Conservation (phyloP, 495 filamentous ascomycete genomes). For the Diplogelasinospora grovesii region DNA sequence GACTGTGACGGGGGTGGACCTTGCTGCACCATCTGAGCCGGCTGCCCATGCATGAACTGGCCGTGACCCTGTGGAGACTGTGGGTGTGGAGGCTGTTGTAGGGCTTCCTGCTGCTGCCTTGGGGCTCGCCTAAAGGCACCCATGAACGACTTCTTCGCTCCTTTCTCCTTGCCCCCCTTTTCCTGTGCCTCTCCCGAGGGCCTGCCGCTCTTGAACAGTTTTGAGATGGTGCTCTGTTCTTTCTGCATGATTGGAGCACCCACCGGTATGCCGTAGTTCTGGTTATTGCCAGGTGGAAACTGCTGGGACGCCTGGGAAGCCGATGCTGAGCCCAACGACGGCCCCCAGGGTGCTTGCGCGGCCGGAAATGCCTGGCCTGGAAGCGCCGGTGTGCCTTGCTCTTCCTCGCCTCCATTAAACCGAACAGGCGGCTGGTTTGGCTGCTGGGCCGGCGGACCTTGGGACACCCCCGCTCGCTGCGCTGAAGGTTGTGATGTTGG, state of each 20-base stretch:
- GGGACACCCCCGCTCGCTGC: neutral
- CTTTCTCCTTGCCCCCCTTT: slow-evolving; percentile 21
- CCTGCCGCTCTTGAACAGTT: slow-evolving; percentile 24
- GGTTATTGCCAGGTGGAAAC: slow-evolving; percentile 5
- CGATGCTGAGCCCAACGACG: neutral
- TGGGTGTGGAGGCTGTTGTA: neutral
- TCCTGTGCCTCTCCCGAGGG: slow-evolving; percentile 4
- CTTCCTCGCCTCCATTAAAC: slow-evolving; percentile 1
- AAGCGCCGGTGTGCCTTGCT: neutral
- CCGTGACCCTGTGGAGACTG: slow-evolving; percentile 9
- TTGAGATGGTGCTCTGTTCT: slow-evolving; percentile 28
- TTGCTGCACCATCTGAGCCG: slow-evolving; percentile 7
- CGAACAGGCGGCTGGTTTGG: neutral
- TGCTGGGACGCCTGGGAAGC: slow-evolving; percentile 6
- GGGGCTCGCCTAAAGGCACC: slow-evolving; percentile 25
- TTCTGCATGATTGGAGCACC: slow-evolving; percentile 14
- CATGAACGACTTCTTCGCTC: slow-evolving; percentile 23
- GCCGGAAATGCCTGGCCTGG: neutral
- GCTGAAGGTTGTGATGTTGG: neutral
- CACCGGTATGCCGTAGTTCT: slow-evolving; percentile 8
- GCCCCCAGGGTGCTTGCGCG: slow-evolving; percentile 2
- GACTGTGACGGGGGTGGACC: slow-evolving; percentile 7
- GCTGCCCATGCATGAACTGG: neutral
- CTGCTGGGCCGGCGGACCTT: slow-evolving; percentile 5
- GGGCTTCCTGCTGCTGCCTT: slow-evolving; percentile 12